A percentile compares a stretch with the other conserved stretches of the same genome.
Conservation (phyloP, 352 stramenopile genomes). For the Phytophthora melonis region DNA sequence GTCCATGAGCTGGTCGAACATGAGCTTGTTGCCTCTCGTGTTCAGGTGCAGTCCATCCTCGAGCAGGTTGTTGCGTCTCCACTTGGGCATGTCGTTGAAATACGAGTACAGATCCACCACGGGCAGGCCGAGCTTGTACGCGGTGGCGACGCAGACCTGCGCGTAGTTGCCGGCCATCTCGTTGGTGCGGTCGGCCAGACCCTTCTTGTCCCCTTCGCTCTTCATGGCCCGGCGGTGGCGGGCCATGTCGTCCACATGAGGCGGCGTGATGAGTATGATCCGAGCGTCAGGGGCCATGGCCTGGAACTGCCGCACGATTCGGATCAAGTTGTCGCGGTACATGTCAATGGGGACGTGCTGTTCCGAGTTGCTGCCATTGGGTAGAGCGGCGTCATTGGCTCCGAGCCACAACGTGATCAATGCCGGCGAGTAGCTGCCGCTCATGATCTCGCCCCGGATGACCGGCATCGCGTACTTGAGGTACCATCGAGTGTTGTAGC, state of each 20-base stretch:
- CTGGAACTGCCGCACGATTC: conserved; percentile 38
- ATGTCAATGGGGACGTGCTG: conserved; percentile 61
- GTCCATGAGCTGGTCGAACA: conserved; percentile 49
- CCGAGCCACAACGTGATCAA: conserved; percentile 71
- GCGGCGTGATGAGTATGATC: conserved; percentile 60
- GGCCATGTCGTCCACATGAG: conserved; percentile 46
- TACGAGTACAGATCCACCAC: conserved; percentile 56
- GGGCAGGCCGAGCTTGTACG: conserved; percentile 31
- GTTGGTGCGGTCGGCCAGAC: conserved; percentile 51
- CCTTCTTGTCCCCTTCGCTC: conserved; percentile 23
- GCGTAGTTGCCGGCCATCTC: conserved; percentile 48
- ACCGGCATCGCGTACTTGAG: conserved; percentile 55
- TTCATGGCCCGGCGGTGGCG: conserved; percentile 24
- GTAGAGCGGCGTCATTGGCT: conserved; percentile 65
- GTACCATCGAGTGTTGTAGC: conserved; percentile 57
- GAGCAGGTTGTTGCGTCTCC: conserved; percentile 52
- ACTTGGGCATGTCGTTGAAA: conserved; percentile 55
- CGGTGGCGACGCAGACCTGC: conserved; percentile 46
- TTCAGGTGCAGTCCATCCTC: conserved; percentile 66
- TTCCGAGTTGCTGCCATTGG: conserved; percentile 31
- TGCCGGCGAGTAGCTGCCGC: conserved; percentile 35
- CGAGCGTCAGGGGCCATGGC: conserved; percentile 30
- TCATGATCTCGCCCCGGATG: conserved; percentile 43
- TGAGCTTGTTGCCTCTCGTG: conserved; percentile 55
- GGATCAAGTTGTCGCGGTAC: conserved; percentile 55